phyloP scores from a whole-genome alignment of 495 filamentous ascomycete species.

The Parathielavia appendiculata region DNA sequence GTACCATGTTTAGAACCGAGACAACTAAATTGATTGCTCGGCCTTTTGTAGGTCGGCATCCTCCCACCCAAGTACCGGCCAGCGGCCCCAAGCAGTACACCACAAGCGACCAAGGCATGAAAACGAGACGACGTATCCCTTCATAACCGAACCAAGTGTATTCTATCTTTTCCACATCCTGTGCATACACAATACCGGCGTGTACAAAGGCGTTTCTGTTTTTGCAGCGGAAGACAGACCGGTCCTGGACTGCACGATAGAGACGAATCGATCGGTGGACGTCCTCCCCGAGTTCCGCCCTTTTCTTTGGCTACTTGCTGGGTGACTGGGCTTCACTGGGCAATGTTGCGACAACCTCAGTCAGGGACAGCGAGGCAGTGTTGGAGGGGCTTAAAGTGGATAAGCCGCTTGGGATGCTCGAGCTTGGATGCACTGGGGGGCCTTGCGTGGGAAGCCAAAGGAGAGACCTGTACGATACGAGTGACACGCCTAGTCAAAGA shows the following conservation, averaged over 20 bases:
- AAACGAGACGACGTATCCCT: too few species aligned
- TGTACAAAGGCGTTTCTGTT: conserved; percentile 12
- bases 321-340: background rate
- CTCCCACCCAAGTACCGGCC: conserved; percentile 42
- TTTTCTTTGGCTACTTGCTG: too few species aligned
- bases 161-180: background rate
- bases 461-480: too few species aligned
- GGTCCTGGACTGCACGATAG: conserved; percentile 9
- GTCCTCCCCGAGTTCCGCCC: too few species aligned
- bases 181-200: background rate
- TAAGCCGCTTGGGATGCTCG: too few species aligned
- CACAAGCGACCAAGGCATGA: background rate
- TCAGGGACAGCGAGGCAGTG: too few species aligned
- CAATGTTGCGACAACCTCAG: background rate
- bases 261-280: background rate
- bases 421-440: too few species aligned
- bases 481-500: too few species aligned
- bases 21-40: background rate
- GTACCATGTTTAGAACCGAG: too few species aligned
- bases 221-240: background rate
- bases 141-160: background rate
- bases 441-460: too few species aligned
- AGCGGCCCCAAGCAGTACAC: background rate
- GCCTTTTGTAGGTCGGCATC: conserved; percentile 39
- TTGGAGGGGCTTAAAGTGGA: too few species aligned